Conservation (phyloP, 2,329 filamentous ascomycete genomes). For the Xylariaceae sp. region DNA sequence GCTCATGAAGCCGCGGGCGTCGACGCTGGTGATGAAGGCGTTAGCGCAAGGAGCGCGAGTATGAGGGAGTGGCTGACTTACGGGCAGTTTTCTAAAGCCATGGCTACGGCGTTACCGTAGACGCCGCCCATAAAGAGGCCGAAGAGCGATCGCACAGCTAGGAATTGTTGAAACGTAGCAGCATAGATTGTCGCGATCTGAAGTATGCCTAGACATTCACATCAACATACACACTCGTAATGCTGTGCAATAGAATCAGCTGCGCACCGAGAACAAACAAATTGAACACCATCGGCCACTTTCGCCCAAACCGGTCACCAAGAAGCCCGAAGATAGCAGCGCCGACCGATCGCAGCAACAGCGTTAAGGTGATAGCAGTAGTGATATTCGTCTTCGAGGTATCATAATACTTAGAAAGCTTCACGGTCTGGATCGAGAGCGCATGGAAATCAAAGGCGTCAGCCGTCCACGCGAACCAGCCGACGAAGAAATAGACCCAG, state of each 20-base stretch:
- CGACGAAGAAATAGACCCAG: constrained; percentile 73
- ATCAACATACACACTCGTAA: background rate
- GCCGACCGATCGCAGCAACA: constrained; percentile 69
- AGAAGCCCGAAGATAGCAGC: constrained; percentile 71
- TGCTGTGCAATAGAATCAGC: background rate
- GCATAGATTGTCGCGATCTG: constrained; percentile 75
- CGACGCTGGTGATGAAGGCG: constrained; percentile 35
- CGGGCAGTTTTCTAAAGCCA: constrained; percentile 70
- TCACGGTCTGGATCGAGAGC: constrained; percentile 70
- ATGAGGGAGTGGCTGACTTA: constrained; percentile 33
- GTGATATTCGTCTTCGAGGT: constrained; percentile 59
- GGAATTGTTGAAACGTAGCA: constrained; percentile 64
- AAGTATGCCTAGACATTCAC: constrained; percentile 40
- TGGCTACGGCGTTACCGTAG: constrained; percentile 72
- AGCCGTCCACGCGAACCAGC: constrained; percentile 70
- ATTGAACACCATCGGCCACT: constrained; percentile 79
- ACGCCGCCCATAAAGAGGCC: constrained; percentile 78
- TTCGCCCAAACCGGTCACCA: constrained; percentile 73
- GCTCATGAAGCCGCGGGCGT: constrained; percentile 73
- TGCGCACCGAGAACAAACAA: constrained; percentile 60
- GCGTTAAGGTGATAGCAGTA: constrained; percentile 68
- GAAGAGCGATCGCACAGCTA: constrained; percentile 68
- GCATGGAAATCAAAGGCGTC: constrained; percentile 84
- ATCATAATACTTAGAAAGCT: constrained; percentile 56
- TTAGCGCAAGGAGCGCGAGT: background rate